Evolutionary conservation across 345 rosid species (phyloP).

Genomic region (Hibiscus trionum): DNA sequence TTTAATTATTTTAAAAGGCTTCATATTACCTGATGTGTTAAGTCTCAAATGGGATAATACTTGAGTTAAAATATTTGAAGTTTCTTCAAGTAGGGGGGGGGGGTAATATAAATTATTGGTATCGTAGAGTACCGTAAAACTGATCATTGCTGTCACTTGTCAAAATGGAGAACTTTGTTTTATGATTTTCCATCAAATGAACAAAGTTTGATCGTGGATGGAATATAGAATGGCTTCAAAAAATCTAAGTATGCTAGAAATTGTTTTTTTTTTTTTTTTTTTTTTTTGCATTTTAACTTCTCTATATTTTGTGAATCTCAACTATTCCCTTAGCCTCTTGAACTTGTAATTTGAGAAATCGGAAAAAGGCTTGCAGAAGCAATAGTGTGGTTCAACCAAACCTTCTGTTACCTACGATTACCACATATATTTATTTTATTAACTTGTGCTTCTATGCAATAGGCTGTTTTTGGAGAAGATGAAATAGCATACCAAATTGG

Average conservation of each 20-base stretch:
- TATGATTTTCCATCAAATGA: no score
- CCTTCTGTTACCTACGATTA: neutral
- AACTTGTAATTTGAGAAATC: neutral
- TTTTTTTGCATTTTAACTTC: neutral
- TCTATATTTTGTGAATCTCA: neutral
- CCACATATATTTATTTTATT: neutral
- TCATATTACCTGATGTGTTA: neutral
- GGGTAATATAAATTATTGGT: no score
- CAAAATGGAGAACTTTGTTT: no score
- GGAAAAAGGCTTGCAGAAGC: neutral
- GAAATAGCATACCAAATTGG: constrained; percentile 97
- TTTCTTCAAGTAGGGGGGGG: neutral
- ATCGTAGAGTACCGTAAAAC: no score
- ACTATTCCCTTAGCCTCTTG: neutral
- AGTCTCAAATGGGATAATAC: neutral
- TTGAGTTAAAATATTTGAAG: neutral
- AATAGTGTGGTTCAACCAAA: neutral
- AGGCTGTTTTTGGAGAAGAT: constrained; percentile 76
- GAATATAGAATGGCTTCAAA: neutral
- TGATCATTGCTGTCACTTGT: no score
- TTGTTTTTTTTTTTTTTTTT: neutral
- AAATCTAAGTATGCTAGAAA: neutral
- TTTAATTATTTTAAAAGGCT: neutral
- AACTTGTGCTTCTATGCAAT: constrained; percentile 4
- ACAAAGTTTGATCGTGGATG: no score